Percentiles rank a stretch among this genome's conserved stretches.
phyloP scores from a whole-genome alignment of 495 filamentous ascomycete genomes.

The Xylaria cubensis region DNA sequence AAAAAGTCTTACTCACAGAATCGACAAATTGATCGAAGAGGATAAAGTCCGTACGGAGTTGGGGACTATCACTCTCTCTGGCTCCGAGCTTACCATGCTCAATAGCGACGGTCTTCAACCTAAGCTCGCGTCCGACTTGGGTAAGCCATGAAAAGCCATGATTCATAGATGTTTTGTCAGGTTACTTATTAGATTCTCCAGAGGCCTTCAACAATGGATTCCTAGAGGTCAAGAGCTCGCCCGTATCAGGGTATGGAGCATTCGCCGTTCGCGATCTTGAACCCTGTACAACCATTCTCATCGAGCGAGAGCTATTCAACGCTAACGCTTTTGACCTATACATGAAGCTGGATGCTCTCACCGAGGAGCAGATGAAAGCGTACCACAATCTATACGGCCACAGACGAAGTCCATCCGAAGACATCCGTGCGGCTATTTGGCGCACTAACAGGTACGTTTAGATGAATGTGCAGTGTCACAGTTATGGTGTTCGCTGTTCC shows the following conservation, averaged over 20 bases:
- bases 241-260: constrained; percentile 36
- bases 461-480: neutral
- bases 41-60: constrained; percentile 11
- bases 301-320: constrained; percentile 39
- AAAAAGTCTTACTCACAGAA: neutral
- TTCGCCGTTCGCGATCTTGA: constrained; percentile 39
- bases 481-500: neutral
- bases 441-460: constrained; percentile 23
- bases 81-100: constrained; percentile 2
- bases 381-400: constrained; percentile 16
- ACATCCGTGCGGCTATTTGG: constrained; percentile 23
- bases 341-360: constrained; percentile 14
- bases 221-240: constrained; percentile 37
- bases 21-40: constrained; percentile 12
- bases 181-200: neutral
- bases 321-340: constrained; percentile 32
- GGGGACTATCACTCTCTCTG: constrained; percentile 9
- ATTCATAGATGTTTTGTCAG: neutral
- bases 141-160: neutral
- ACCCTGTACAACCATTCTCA: constrained; percentile 32
- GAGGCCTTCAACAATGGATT: constrained; percentile 25
- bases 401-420: neutral
- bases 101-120: constrained; percentile 25
- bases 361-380: constrained; percentile 21
- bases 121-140: constrained; percentile 10